Percentiles rank a stretch among this genome's conserved stretches.
phyloP scores from a whole-genome alignment of 2,329 filamentous ascomycete species.

The Drechslerella dactyloides region DNA sequence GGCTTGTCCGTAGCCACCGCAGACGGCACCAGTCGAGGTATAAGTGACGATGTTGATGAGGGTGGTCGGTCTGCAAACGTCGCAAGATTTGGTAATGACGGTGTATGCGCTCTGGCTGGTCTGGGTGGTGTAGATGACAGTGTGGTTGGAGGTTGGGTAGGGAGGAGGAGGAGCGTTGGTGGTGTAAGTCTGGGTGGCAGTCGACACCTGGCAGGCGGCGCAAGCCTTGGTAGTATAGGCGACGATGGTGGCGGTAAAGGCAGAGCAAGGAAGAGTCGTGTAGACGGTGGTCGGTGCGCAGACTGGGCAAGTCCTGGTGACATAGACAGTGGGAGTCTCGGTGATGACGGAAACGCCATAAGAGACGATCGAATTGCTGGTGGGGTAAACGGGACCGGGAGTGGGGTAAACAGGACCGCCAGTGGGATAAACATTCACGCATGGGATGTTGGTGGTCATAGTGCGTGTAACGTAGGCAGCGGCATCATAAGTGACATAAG shows the following conservation, averaged over 20 bases:
- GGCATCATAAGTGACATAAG: not conserved
- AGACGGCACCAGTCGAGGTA: not conserved
- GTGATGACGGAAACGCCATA: not conserved
- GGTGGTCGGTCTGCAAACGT: not conserved
- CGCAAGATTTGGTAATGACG: not conserved
- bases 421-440: not conserved
- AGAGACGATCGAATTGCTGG: not conserved
- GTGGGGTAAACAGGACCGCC: not conserved
- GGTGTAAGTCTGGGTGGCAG: not conserved
- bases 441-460: constrained; percentile 1
- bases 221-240: constrained; percentile 2
- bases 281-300: constrained; percentile 5
- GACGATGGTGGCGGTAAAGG: not conserved
- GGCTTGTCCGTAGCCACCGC: constrained; percentile 11
- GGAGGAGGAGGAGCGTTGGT: not conserved
- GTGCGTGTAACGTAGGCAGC: not conserved
- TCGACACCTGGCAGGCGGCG: not conserved
- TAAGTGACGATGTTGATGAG: not conserved
- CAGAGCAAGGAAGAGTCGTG: constrained; percentile 6
- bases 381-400: not conserved
- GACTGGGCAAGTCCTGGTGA: not conserved
- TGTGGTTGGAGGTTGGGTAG: not conserved
- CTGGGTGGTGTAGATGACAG: not conserved
- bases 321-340: constrained; percentile 4
- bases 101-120: not conserved